A percentile compares a stretch with the other conserved stretches of the same genome.
phyloP scores from a whole-genome alignment of 2,329 filamentous ascomycete species.

The Aspergillus tanneri region DNA sequence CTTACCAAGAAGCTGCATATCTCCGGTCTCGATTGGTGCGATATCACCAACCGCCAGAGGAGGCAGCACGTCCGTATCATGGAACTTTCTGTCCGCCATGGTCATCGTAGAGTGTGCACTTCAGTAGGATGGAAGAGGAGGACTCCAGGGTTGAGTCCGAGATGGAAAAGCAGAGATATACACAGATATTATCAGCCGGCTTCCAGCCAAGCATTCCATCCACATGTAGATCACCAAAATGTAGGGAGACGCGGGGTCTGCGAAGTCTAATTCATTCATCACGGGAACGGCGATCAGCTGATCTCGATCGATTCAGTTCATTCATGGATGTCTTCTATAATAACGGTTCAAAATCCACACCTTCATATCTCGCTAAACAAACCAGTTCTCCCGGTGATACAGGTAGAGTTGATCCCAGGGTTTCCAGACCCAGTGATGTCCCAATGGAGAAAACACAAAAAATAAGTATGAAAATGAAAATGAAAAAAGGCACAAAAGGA shows the following conservation, averaged over 20 bases:
- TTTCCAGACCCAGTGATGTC: constrained; percentile 11
- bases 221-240: no score
- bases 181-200: no score
- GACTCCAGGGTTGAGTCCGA: no score
- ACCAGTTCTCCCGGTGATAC: no score
- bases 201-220: no score
- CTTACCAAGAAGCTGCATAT: constrained; percentile 26
- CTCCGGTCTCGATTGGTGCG: constrained; percentile 15
- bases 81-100: neutral
- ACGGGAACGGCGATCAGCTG: no score
- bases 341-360: neutral
- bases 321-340: neutral
- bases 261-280: no score
- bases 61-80: neutral
- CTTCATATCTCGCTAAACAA: neutral
- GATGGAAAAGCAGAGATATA: no score
- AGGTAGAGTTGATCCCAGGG: neutral
- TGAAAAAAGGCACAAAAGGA: constrained; percentile 9
- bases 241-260: no score
- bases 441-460: neutral
- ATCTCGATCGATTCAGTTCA: neutral
- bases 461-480: neutral
- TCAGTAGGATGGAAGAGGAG: no score
- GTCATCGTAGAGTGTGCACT: no score
- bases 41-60: constrained; percentile 2